Evolutionary conservation across 163 green algal species (phyloP).

Genomic region (Chlorella variabilis): DNA sequence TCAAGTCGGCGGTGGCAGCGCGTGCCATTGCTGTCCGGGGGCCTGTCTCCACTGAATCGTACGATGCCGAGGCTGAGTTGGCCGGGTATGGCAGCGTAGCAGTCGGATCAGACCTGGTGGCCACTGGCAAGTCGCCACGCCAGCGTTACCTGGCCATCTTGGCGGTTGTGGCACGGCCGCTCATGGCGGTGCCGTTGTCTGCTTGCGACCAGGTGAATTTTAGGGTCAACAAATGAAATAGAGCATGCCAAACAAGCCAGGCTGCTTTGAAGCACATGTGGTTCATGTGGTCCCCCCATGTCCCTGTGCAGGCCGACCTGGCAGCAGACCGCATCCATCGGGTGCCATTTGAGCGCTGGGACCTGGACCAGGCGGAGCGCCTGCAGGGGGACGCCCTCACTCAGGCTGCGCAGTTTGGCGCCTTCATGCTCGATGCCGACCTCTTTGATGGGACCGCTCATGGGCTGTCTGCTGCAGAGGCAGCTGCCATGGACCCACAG

Average conservation of each 20-base stretch:
- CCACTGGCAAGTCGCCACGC: not conserved
- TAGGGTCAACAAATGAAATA: not conserved
- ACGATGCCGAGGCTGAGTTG: conserved; percentile 15
- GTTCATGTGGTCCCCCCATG: not conserved
- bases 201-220: not conserved
- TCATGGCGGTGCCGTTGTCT: not conserved
- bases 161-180: not conserved
- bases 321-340: conserved; percentile 40
- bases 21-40: not conserved
- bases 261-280: not conserved
- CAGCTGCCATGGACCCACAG: conserved; percentile 62
- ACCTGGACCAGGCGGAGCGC: conserved; percentile 40
- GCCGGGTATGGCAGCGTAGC: not conserved
- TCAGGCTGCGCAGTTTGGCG: conserved; percentile 59
- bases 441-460: conserved; percentile 57
- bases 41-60: too few species aligned
- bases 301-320: not conserved
- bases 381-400: conserved; percentile 27
- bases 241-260: not conserved
- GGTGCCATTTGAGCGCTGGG: conserved; percentile 48
- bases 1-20: conserved; percentile 24
- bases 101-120: not conserved
- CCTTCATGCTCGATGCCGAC: conserved; percentile 60
- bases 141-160: conserved; percentile 18
- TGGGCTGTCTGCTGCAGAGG: conserved; percentile 59